Evolutionary conservation across 163 green algal genomes (phyloP), one percentile per base, ranked within the genome.

Genomic region (Chlamydomonas reinhardtii): DNA sequence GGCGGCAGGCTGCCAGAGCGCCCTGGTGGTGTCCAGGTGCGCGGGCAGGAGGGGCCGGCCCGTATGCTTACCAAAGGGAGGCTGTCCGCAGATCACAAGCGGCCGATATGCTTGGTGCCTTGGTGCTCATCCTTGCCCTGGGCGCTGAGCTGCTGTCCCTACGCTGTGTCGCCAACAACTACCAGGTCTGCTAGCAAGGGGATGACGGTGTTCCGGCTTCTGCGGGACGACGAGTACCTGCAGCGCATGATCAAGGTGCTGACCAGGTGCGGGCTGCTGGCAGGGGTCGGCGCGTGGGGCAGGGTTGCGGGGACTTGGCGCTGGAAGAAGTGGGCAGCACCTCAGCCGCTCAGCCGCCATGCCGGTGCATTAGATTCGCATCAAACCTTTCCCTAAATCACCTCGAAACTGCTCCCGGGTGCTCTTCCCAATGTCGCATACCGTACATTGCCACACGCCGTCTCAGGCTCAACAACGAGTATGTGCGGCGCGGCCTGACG

Each of bases 1-100:
- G 66, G 91, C 92, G 6, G 72, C 89, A 3, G 92, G 91, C 19
- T 92, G 85, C n/a, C 43, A 56, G 17, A 93, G 84, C 12, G 91
- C 81, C 24, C 70, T 97, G 43, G 76, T 96, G 1, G 86, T 96
- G 35, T 84, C 73, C 20, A 77, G 82, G 82, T 87, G 72, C 6
- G 74, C 17, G 64, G 17, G 56, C 5, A 22, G 56, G 17, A 15
- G 5, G 56, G 56, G 9, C 56, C 56, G 56, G 20, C 56, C 4
- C n/a, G n/a, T n/a, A n/a, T n/a, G n/a, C n/a, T n/a, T n/a, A n/a
- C n/a, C n/a, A n/a, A n/a, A n/a, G n/a, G n/a, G n/a, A n/a, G n/a
- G n/a, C n/a, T n/a, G n/a, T n/a, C n/a, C n/a, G n/a, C n/a, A n/a
- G n/a, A n/a, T n/a, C n/a, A n/a, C n/a, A n/a, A n/a, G n/a, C n/a